Conservation (phyloP, 495 filamentous ascomycete species). For the Schizothecium vesticola region DNA sequence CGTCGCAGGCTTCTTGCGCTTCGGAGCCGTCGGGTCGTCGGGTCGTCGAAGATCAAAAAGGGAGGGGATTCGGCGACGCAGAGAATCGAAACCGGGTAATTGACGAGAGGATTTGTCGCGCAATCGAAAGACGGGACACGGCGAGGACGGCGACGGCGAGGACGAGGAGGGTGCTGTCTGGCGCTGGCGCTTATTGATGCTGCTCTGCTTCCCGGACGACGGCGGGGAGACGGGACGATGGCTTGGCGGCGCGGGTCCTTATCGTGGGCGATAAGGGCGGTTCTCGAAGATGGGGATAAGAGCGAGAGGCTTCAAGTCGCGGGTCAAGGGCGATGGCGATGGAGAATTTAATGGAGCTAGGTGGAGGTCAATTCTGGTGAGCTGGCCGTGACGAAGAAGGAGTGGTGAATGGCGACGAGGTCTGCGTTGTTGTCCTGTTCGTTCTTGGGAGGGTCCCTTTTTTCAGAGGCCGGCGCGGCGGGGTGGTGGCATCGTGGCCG, state of each 20-base stretch:
- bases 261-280: neutral
- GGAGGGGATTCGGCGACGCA: neutral
- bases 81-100: neutral
- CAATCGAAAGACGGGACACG: neutral
- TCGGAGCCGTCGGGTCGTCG: neutral
- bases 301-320: neutral
- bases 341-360: no score
- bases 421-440: neutral
- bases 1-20: neutral
- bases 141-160: neutral
- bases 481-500: neutral
- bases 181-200: neutral
- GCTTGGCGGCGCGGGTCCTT: neutral
- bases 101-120: neutral
- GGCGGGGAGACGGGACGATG: neutral
- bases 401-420: neutral
- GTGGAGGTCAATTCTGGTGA: neutral
- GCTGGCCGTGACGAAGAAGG: neutral
- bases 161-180: neutral
- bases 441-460: neutral
- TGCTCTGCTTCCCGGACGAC: neutral
- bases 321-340: neutral
- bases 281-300: no score
- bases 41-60: neutral
- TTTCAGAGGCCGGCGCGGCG: neutral